phyloP scores from a whole-genome alignment of 208 protist species.

The Wallacemonas rigidus region DNA sequence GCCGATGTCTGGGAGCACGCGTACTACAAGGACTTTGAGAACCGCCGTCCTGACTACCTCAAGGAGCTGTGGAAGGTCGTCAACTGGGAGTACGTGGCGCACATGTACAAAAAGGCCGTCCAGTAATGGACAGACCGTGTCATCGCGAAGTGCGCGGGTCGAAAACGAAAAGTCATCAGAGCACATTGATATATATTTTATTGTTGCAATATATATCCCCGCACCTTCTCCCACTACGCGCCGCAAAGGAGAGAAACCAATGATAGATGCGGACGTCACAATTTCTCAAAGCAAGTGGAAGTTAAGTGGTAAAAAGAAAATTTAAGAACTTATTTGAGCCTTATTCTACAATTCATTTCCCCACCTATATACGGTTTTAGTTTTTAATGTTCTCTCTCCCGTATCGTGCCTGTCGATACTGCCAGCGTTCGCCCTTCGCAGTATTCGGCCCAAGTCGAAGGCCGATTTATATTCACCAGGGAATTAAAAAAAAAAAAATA shows the following conservation, averaged over 20 bases:
- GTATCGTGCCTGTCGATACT: neutral
- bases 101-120: conserved; percentile 49
- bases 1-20: conserved; percentile 95
- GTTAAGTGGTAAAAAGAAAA: neutral
- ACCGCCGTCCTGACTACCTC: conserved; percentile 88
- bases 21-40: conserved; percentile 95
- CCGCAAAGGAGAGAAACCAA: too few relatives aligned
- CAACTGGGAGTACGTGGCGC: conserved; percentile 88
- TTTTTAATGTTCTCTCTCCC: conserved; percentile 20
- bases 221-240: too few relatives aligned
- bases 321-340: conserved; percentile 3
- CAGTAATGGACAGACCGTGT: conserved; percentile 23
- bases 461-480: conserved; percentile 1
- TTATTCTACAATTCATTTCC: conserved; percentile 10
- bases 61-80: conserved; percentile 89
- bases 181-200: too few relatives aligned
- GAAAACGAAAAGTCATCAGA: too few relatives aligned
- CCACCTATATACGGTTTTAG: neutral
- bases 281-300: neutral
- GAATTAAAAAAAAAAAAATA: conserved; percentile 4
- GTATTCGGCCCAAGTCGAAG: neutral
- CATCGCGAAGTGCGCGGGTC: too few relatives aligned
- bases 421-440: neutral
- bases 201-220: too few relatives aligned
- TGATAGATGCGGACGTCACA: too few relatives aligned